Base-by-base conservation (phyloP, 352 stramenopile species). In the Phytophthora sp. region DNA sequence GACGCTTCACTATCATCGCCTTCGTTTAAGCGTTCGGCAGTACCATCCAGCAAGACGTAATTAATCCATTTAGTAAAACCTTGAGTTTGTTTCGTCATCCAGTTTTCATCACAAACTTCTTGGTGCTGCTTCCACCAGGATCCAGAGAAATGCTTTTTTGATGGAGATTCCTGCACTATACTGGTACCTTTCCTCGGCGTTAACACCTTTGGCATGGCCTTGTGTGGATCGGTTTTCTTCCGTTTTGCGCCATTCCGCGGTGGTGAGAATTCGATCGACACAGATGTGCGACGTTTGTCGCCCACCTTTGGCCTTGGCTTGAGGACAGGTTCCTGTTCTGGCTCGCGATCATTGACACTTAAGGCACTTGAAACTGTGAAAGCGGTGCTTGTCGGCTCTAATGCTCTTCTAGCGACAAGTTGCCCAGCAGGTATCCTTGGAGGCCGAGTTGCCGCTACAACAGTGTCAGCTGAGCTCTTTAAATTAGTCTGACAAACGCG, bases 41-140 rank as follows among this genome's bases (percentile, higher is more conserved):
- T 78, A 3, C 81, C 74, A 26, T 91, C 79, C 5, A 93, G 70
- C 0, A 95, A 55, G 20, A 94, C 87, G 62, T 90, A 94, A 64
- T 96, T 96, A 38, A 95, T 89, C 88, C 88, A 96, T 51, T 91
- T 92, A 9, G 79, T 92, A 42, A 95, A 94, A 0, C 80, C 85
- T 58, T 88, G 69, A 24, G 86, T 84, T 57, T 96, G 88, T 34
- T 92, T 92, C 4, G 70, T 51, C 69, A 93, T 89, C 87, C 88
- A 95, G 39, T 90, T 76, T 39, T 88, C 86, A 38, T 96, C 84
- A 31, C 82, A 87, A 3, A 77, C 43, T n/a, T 73, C 76, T 42
- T 89, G 82, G 8, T 82, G 77, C 35, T 92, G 79, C 39, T 79
- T 86, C 84, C 84, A 92, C 84, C 84, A 92, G 2, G 81, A 90